Base-by-base conservation (phyloP, 345 rosid genomes). In the Anastatica hierochuntica region DNA sequence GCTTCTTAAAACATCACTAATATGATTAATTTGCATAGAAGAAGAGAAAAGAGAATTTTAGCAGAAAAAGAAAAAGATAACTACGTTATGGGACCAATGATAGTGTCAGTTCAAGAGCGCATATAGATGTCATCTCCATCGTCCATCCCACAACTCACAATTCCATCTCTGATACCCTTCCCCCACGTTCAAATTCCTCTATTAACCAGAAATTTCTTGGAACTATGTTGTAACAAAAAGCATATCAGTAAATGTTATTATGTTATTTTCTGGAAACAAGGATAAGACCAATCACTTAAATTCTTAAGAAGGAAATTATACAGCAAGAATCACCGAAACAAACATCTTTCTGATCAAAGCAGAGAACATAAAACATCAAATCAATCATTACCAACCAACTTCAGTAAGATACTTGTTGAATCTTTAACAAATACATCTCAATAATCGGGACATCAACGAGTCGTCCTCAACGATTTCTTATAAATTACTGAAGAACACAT, bases 101-200 rank as follows among this genome's bases (percentile, higher is more conserved):
- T 68, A 14, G 95, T 86, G 62, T 92, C 95, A 54, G 95, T 86
- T 92, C 97, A 89, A 8, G 97, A 89, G 55, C 87, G 97, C 97
- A 85, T 89, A 39, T 63, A 81, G 65, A 85, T 78, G 74, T 89
- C 95, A 61, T 89, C 97, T 58, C 87, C 94, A 66, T 85, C 97
- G 12, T 89, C 97, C 97, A 89, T 89, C 60, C 97, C 97, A 67
- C 85, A 89, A 81, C 97, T 89, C 53, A 89, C 97, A 15, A 90
- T 89, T 63, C 97, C 95, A 74, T 83, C 90, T 36, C 97, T 95
- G 62, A 89, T 89, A 41, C 97, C 92, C 64, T 86, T 86, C 76
- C 83, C 92, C 95, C 95, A 38, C 88, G 90, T 74, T 86, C 95
- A 63, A 86, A 92, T 64, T 79, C 95, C 66, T 83, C 92, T 62